These are phyloP conservation scores for Blastobotrys raffinosifermentans DNA, from an alignment of 1,139 yeast genomes.

Conservation along the genomic window DNA sequence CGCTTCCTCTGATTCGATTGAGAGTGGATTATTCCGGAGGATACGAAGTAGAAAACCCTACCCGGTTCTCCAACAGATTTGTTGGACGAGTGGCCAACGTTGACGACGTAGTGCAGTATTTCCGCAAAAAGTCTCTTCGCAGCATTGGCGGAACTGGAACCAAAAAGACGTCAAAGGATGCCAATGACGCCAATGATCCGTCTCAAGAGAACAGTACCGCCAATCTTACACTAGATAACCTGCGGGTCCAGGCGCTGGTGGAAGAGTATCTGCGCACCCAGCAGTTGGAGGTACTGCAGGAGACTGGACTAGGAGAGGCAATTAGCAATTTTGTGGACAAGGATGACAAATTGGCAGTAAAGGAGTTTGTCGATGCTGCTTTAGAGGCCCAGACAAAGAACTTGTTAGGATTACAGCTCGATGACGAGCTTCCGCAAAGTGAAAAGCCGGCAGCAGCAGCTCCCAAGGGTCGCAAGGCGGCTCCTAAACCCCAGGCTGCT, in stretches of 20 bases:
- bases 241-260: conserved; percentile 55
- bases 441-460: conserved; percentile 3
- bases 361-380: conserved; percentile 62
- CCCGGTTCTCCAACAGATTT: conserved; percentile 82
- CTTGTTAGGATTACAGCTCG: conserved; percentile 39
- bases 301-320: conserved; percentile 68
- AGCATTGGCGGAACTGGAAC: conserved; percentile 3
- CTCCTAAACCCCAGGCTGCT: too few relatives aligned
- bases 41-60: conserved; percentile 84
- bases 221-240: conserved; percentile 34
- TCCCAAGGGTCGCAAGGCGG: conserved; percentile 1
- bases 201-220: conserved; percentile 23
- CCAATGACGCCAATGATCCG: conserved; percentile 11
- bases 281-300: conserved; percentile 67
- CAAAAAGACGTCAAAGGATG: conserved; percentile 1
- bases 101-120: conserved; percentile 73
- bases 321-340: conserved; percentile 68
- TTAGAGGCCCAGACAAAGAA: conserved; percentile 55
- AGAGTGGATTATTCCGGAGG: conserved; percentile 89
- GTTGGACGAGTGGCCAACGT: conserved; percentile 89
- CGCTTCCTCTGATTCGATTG: conserved; percentile 74
- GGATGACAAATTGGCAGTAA: conserved; percentile 71
- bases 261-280: conserved; percentile 50
- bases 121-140: conserved; percentile 38
- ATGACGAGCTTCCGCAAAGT: conserved; percentile 18